These are phyloP conservation scores for Zychaea mexicana DNA, from an alignment of 371 early-diverging fungal genomes.

Conservation along the genomic window DNA sequence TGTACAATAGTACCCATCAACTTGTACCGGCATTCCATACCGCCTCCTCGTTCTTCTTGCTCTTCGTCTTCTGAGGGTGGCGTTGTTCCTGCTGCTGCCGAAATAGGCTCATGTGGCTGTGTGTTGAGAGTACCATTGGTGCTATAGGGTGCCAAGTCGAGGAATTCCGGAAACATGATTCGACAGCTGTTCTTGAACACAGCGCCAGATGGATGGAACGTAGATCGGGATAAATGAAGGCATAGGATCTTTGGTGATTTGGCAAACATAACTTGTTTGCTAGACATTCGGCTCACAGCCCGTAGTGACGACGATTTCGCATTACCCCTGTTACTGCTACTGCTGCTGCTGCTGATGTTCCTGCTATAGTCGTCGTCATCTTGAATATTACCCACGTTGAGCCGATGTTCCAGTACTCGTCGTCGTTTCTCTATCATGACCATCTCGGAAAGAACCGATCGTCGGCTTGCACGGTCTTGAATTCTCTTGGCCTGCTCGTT, in stretches of 20 bases:
- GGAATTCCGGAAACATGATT: constrained; percentile 57
- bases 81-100: constrained; percentile 22
- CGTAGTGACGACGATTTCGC: constrained; percentile 6
- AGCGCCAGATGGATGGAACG: constrained; percentile 62
- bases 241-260: constrained; percentile 62
- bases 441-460: constrained; percentile 24
- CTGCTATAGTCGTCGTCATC: constrained; percentile 8
- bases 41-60: too few relatives aligned
- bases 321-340: too few relatives aligned
- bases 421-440: constrained; percentile 29
- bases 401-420: constrained; percentile 9
- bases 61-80: constrained; percentile 4
- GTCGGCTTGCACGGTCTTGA: constrained; percentile 32
- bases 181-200: constrained; percentile 68
- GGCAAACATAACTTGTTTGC: constrained; percentile 65
- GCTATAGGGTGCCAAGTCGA: constrained; percentile 66
- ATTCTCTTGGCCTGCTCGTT: constrained; percentile 38
- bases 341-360: background rate
- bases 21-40: constrained; percentile 46
- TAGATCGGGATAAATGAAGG: constrained; percentile 74
- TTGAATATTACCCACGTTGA: constrained; percentile 6
- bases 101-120: constrained; percentile 58
- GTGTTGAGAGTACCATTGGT: constrained; percentile 56
- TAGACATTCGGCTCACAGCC: constrained; percentile 36
- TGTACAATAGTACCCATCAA: constrained; percentile 87